Conservation (phyloP, 768 basidiomycete genomes). For the Leccinum uliginosum region DNA sequence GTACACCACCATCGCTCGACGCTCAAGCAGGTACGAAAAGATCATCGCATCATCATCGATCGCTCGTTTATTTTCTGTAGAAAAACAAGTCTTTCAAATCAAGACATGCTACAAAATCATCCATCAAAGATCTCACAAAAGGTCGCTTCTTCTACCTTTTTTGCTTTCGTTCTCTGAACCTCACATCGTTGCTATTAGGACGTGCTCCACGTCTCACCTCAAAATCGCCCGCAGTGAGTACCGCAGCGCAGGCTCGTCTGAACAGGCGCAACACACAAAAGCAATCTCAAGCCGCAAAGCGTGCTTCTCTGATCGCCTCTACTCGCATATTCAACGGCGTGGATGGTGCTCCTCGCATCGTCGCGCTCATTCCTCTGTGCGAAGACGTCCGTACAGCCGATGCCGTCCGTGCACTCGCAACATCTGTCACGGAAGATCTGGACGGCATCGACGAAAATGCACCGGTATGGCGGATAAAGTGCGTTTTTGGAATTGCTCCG, state of each 20-base stretch:
- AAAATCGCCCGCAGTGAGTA: constrained; percentile 47
- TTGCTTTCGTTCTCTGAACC: not conserved
- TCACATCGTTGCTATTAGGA: constrained; percentile 37
- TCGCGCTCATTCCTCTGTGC: constrained; percentile 83
- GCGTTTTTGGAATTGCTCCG: constrained; percentile 15
- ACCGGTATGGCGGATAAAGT: constrained; percentile 64
- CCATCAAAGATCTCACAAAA: constrained; percentile 81
- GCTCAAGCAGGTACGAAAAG: constrained; percentile 67
- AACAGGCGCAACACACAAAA: constrained; percentile 85
- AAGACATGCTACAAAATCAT: constrained; percentile 81
- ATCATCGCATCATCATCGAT: not conserved
- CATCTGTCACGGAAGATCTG: constrained; percentile 48
- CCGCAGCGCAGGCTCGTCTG: constrained; percentile 62
- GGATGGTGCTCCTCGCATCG: constrained; percentile 78
- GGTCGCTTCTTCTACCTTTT: constrained; percentile 39
- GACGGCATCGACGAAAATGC: constrained; percentile 9
- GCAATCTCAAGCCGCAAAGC: constrained; percentile 73
- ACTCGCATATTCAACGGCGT: constrained; percentile 76
- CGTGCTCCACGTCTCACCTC: constrained; percentile 50
- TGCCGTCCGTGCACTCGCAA: constrained; percentile 54
- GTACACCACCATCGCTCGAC: constrained; percentile 70
- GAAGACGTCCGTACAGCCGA: constrained; percentile 53
- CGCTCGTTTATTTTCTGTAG: constrained; percentile 33
- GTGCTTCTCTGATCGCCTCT: constrained; percentile 60
- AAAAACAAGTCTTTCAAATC: constrained; percentile 93